These are phyloP conservation scores for Agrocybe chaxingu DNA, from an alignment of 768 basidiomycete genomes.

Conservation along the genomic window DNA sequence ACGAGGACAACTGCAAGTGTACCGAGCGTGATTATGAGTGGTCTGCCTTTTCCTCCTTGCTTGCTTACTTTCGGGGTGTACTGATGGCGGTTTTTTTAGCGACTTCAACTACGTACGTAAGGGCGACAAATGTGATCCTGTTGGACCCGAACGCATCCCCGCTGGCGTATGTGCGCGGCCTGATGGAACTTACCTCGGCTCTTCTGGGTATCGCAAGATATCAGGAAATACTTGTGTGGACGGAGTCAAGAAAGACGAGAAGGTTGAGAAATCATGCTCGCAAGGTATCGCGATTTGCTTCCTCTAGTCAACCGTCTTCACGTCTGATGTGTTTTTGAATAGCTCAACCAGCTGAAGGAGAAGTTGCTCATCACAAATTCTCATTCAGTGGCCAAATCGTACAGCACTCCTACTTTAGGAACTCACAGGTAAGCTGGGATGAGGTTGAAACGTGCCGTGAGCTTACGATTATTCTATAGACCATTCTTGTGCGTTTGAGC, in stretches of 20 bases:
- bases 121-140: slow-evolving; percentile 73
- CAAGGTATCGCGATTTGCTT: slow-evolving; percentile 52
- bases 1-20: slow-evolving; percentile 83
- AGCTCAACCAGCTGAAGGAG: slow-evolving; percentile 82
- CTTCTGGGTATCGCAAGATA: slow-evolving; percentile 88
- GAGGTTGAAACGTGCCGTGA: too few relatives aligned
- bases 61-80: not conserved
- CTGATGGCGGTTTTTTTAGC: slow-evolving; percentile 33
- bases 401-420: slow-evolving; percentile 83
- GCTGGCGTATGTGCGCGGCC: slow-evolving; percentile 62
- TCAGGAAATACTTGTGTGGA: slow-evolving; percentile 86
- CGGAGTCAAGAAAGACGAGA: slow-evolving; percentile 70
- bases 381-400: slow-evolving; percentile 61
- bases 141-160: slow-evolving; percentile 86
- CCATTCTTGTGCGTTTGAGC: slow-evolving; percentile 75
- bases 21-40: slow-evolving; percentile 91
- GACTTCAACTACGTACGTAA: slow-evolving; percentile 88
- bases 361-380: slow-evolving; percentile 69
- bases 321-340: not conserved
- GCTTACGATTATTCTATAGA: slow-evolving; percentile 37
- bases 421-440: slow-evolving; percentile 53
- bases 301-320: not conserved
- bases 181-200: slow-evolving; percentile 73
- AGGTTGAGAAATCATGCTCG: slow-evolving; percentile 72
- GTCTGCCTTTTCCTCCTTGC: slow-evolving; percentile 34